Percentiles rank a stretch among this genome's conserved stretches.
These are phyloP conservation scores for Verticillium nubilum DNA, from an alignment of 2,329 filamentous ascomycete genomes.

Conservation along the genomic window DNA sequence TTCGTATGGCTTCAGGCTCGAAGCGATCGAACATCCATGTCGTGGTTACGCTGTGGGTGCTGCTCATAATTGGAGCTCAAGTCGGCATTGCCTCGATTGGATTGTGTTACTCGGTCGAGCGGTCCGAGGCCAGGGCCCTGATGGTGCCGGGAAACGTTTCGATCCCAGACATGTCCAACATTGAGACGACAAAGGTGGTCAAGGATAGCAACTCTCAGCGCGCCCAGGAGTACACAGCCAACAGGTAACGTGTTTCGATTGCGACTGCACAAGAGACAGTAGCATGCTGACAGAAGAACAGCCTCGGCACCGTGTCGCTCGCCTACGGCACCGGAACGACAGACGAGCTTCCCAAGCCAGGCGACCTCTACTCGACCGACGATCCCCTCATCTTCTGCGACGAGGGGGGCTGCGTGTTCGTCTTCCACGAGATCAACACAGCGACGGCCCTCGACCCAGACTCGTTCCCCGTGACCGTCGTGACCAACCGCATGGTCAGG, in stretches of 20 bases:
- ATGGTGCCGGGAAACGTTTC: constrained; percentile 26
- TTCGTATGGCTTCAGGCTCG: constrained; percentile 20
- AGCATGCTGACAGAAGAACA: constrained; percentile 8
- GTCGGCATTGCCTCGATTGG: constrained; percentile 35
- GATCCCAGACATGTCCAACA: constrained; percentile 28
- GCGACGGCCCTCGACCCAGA: constrained; percentile 4
- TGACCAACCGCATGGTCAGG: constrained; percentile 26
- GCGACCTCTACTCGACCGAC: constrained; percentile 23
- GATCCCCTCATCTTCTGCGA: constrained; percentile 16
- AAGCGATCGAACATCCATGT: constrained; percentile 19
- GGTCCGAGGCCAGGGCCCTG: constrained; percentile 25
- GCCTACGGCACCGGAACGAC: constrained; percentile 17
- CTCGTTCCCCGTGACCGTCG: constrained; percentile 16
- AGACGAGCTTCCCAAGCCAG: constrained; percentile 17
- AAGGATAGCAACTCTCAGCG: constrained; percentile 15
- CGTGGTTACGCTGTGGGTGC: constrained; percentile 20
- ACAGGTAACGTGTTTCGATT: constrained; percentile 21
- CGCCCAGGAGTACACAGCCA: constrained; percentile 36
- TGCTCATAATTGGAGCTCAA: constrained; percentile 31
- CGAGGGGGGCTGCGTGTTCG: constrained; percentile 20
- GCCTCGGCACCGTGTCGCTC: constrained; percentile 31
- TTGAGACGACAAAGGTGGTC: constrained; percentile 23
- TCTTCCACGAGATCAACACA: constrained; percentile 28
- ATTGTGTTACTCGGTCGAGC: constrained; percentile 35
- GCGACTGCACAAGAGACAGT: neutral